phyloP scores from a whole-genome alignment of 1,139 yeast genomes.

The Sugiyamaella castrensis region DNA sequence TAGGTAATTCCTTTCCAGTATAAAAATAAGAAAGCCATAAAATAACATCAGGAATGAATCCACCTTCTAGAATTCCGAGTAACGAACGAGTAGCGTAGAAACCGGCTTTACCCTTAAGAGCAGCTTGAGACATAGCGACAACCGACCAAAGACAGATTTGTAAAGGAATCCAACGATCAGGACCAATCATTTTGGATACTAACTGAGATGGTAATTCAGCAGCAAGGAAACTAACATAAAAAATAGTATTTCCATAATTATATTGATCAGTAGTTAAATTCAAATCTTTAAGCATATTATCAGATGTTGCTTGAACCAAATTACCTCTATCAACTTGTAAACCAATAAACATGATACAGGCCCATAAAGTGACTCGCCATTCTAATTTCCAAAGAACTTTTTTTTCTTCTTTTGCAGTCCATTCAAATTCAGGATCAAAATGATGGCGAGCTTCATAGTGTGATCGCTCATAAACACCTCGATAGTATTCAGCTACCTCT shows the following conservation, averaged over 20 bases:
- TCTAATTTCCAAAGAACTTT: conserved; percentile 46
- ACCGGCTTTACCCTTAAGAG: conserved; percentile 39
- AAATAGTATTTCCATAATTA: conserved; percentile 48
- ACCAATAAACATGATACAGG: conserved; percentile 48
- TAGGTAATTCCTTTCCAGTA: conserved; percentile 46
- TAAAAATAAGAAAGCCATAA: conserved; percentile 53
- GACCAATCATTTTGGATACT: conserved; percentile 50
- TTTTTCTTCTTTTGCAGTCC: conserved; percentile 48
- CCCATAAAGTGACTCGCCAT: conserved; percentile 44
- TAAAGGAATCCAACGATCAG: conserved; percentile 52
- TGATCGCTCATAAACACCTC: conserved; percentile 42
- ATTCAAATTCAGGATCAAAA: conserved; percentile 48
- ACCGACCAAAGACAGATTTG: conserved; percentile 52
- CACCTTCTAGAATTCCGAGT: conserved; percentile 52
- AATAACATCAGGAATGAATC: conserved; percentile 52
- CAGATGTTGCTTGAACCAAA: conserved; percentile 50
- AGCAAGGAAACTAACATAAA: conserved; percentile 43
- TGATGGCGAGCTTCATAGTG: conserved; percentile 45
- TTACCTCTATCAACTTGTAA: conserved; percentile 54
- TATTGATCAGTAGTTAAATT: conserved; percentile 47
- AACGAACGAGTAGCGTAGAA: conserved; percentile 47
- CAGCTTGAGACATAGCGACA: conserved; percentile 47
- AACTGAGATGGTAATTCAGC: conserved; percentile 57
- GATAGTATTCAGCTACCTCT: conserved; percentile 43
- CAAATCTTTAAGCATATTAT: conserved; percentile 47